Conservation (phyloP, 225 moss, liverwort and hornwort genomes). For the Asterella californica region DNA sequence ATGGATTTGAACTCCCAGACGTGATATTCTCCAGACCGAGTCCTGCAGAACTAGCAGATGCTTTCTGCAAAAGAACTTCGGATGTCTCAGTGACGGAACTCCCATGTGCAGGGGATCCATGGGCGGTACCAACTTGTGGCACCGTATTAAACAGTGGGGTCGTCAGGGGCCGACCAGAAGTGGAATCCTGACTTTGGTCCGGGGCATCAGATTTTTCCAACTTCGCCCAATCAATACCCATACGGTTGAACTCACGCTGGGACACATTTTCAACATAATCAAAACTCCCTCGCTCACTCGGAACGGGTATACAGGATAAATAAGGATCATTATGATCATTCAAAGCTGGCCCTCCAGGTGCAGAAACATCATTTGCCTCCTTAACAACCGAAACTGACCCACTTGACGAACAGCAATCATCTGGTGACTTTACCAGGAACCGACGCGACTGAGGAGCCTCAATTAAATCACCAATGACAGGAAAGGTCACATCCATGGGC, state of each 20-base stretch:
- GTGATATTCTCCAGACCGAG: conserved; percentile 10
- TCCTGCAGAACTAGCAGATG: conserved; percentile 1
- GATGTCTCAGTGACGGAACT: neutral
- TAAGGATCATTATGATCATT: neutral
- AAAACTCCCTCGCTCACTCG: conserved; percentile 2
- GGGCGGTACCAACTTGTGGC: conserved; percentile 13
- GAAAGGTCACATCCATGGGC: neutral
- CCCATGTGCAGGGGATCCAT: conserved; percentile 3
- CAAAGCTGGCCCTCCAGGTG: neutral
- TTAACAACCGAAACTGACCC: conserved; percentile 15
- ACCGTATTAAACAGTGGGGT: conserved; percentile 6
- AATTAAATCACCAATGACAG: neutral
- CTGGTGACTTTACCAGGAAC: conserved; percentile 7
- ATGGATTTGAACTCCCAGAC: conserved; percentile 4
- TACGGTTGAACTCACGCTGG: too few species aligned
- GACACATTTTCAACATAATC: too few species aligned
- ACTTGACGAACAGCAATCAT: conserved; percentile 37
- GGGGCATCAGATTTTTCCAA: conserved; percentile 6
- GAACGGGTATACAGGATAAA: neutral
- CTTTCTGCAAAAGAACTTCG: neutral
- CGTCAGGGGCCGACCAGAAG: conserved; percentile 3
- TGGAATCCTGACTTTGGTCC: conserved; percentile 11
- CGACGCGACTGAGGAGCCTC: conserved; percentile 5
- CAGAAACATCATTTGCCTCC: conserved; percentile 9
- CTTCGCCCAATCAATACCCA: neutral